Evolutionary conservation across 371 early-diverging fungal species (phyloP).

Genomic region (Umbelopsis sp.): DNA sequence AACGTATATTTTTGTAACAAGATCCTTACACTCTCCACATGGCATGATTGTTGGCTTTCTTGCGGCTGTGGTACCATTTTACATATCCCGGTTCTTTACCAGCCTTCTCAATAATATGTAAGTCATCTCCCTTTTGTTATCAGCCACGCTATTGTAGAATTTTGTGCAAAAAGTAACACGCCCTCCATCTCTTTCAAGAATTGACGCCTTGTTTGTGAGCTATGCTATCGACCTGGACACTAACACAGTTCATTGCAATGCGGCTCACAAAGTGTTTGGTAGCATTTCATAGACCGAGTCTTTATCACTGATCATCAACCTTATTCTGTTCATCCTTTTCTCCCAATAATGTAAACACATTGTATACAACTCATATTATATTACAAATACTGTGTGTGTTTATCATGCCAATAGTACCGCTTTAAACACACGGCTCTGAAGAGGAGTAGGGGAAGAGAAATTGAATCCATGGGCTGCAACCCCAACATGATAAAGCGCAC

Average conservation of each 20-base stretch:
- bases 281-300: constrained; percentile 25
- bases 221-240: constrained; percentile 82
- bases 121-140: constrained; percentile 29
- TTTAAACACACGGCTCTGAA: no score
- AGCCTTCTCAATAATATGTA: constrained; percentile 80
- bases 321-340: no score
- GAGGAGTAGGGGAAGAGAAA: no score
- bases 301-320: no score
- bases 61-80: constrained; percentile 67
- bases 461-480: no score
- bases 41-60: constrained; percentile 72
- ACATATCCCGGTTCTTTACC: constrained; percentile 69
- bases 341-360: no score
- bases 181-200: constrained; percentile 21
- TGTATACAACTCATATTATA: no score
- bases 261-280: constrained; percentile 54
- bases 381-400: no score
- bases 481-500: no score
- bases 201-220: constrained; percentile 80
- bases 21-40: constrained; percentile 65
- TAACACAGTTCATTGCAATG: constrained; percentile 62
- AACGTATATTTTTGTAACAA: constrained; percentile 68
- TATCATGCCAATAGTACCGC: no score
- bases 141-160: no score
- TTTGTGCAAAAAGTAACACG: not conserved